These are phyloP conservation scores for Fusarium nygamai DNA, from an alignment of 2,329 filamentous ascomycete species.

Conservation along the genomic window DNA sequence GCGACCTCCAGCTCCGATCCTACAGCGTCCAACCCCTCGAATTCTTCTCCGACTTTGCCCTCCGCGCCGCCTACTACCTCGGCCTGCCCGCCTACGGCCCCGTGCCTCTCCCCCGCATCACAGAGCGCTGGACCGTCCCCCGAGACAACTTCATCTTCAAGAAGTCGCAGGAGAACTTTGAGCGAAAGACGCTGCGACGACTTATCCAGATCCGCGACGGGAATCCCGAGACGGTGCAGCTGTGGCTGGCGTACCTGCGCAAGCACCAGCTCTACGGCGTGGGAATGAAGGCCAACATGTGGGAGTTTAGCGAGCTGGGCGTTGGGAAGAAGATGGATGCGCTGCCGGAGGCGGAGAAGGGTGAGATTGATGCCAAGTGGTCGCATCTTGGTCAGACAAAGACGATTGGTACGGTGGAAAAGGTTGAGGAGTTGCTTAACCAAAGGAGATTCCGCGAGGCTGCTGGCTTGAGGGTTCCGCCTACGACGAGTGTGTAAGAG, in stretches of 20 bases:
- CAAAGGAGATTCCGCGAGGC: constrained; percentile 59
- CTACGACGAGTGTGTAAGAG: constrained; percentile 34
- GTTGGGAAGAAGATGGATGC: constrained; percentile 40
- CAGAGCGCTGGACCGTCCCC: constrained; percentile 94
- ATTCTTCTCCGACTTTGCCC: constrained; percentile 93
- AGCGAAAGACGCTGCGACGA: constrained; percentile 85
- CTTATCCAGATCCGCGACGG: constrained; percentile 94
- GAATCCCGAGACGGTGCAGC: constrained; percentile 84
- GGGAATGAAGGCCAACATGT: constrained; percentile 98
- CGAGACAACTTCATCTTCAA: constrained; percentile 92
- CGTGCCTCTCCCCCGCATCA: constrained; percentile 84
- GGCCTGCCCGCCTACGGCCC: constrained; percentile 87
- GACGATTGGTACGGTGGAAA: constrained; percentile 60
- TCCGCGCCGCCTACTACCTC: constrained; percentile 94
- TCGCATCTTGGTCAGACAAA: constrained; percentile 64
- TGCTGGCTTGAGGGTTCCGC: constrained; percentile 42
- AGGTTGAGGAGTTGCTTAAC: constrained; percentile 67
- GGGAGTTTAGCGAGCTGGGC: constrained; percentile 83
- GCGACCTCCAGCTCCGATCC: constrained; percentile 91
- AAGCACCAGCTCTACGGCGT: constrained; percentile 96
- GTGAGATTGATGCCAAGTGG: constrained; percentile 62
- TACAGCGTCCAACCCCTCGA: constrained; percentile 91
- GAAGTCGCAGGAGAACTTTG: constrained; percentile 98
- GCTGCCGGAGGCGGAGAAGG: constrained; percentile 32
- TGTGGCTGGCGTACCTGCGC: constrained; percentile 91